A percentile compares a stretch with the other conserved stretches of the same genome.
Conservation (phyloP, 805 yeast genomes). For the Phaffomyces thermotolerans region DNA sequence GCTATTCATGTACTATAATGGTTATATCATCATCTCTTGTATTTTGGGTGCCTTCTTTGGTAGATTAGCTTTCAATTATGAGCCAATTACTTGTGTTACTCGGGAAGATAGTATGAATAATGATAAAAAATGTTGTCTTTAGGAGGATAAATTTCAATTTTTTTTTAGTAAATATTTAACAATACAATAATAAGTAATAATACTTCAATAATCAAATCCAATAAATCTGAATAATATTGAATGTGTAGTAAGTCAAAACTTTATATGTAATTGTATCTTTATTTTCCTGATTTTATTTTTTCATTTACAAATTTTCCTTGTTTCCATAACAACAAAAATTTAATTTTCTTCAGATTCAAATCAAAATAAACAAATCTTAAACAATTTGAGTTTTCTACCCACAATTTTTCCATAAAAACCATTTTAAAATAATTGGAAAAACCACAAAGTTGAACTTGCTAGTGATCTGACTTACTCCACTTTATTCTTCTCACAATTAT, state of each 20-base stretch:
- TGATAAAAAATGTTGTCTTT: slow-evolving; percentile 30
- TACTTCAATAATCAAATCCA: too few species aligned
- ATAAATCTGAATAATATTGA: too few species aligned
- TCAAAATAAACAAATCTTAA: slow-evolving; percentile 2
- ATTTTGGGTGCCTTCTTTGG: slow-evolving; percentile 57
- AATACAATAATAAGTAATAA: too few species aligned
- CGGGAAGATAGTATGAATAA: slow-evolving; percentile 23
- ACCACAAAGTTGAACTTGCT: not conserved
- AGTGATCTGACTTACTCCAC: not conserved
- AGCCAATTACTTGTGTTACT: slow-evolving; percentile 27
- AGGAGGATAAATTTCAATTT: not conserved
- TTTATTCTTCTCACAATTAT: not conserved
- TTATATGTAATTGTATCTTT: too few species aligned
- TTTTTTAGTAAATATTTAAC: too few species aligned
- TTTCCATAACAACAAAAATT: not conserved
- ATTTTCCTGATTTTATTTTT: too few species aligned
- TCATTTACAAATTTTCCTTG: not conserved
- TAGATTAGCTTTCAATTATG: slow-evolving; percentile 44
- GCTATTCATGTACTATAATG: slow-evolving; percentile 70
- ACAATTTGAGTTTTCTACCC: not conserved
- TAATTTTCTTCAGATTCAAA: not conserved
- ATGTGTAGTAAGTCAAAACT: too few species aligned
- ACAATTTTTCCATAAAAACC: not conserved
- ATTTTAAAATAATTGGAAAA: not conserved
- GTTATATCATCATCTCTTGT: slow-evolving; percentile 57